Conservation (phyloP, 108 stramenopile species). For the Skeletonema potamos region DNA sequence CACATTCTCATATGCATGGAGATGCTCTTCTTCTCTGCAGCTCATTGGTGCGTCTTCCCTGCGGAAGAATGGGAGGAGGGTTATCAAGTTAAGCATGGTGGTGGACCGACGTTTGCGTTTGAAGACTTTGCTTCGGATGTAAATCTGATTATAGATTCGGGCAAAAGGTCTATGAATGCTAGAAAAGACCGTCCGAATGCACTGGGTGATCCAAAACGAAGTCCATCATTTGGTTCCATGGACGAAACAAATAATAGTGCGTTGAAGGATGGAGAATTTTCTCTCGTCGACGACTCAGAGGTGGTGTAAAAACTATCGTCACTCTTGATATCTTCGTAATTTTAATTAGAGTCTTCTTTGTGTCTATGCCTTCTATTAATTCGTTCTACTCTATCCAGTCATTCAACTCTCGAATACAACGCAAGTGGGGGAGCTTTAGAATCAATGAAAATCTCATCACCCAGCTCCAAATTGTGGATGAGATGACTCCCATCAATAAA, state of each 20-base stretch:
- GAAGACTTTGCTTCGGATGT: constrained; percentile 79
- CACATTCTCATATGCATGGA: constrained; percentile 89
- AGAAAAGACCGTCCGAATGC: background rate
- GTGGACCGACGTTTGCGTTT: constrained; percentile 62
- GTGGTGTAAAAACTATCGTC: background rate
- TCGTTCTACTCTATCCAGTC: background rate
- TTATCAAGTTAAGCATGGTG: constrained; percentile 55
- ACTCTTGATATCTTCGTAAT: background rate
- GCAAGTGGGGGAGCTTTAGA: constrained; percentile 83
- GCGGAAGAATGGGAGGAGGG: constrained; percentile 83
- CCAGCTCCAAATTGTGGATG: constrained; percentile 89
- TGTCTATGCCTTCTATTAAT: background rate
- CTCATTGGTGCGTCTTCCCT: constrained; percentile 89
- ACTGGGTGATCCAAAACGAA: background rate
- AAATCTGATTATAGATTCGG: constrained; percentile 34
- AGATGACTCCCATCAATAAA: constrained; percentile 90
- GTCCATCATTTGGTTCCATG: background rate
- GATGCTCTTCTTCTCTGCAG: constrained; percentile 84
- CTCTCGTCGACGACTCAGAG: background rate
- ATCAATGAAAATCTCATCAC: constrained; percentile 91
- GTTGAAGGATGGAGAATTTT: background rate
- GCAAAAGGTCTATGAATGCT: constrained; percentile 31
- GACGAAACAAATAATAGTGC: background rate
- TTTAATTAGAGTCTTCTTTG: background rate
- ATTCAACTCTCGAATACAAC: constrained; percentile 52